Conservation (phyloP, 129 eudicot species). For the Flaveria sonorensis region DNA sequence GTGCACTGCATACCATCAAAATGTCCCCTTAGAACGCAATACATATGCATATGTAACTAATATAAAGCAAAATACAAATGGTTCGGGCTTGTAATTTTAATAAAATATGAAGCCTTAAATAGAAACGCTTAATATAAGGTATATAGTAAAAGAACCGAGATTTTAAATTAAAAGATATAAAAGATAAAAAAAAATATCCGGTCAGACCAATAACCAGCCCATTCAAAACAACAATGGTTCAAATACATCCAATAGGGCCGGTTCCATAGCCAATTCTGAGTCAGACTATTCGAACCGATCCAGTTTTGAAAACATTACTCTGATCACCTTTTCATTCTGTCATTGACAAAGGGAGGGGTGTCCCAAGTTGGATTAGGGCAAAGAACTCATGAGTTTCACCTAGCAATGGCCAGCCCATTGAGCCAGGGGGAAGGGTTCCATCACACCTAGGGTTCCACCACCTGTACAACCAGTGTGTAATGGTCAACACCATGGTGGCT, state of each 20-base stretch:
- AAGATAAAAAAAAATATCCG: too few species aligned
- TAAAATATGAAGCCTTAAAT: too few species aligned
- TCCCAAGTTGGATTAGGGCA: conserved; percentile 57
- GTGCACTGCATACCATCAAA: too few species aligned
- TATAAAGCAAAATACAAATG: too few species aligned
- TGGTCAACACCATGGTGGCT: conserved; percentile 31
- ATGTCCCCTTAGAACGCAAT: background rate
- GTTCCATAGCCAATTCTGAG: too few species aligned
- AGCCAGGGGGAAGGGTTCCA: conserved; percentile 88
- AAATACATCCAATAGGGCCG: too few species aligned
- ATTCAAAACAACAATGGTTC: background rate
- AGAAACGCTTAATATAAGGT: too few species aligned
- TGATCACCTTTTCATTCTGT: conserved; percentile 80
- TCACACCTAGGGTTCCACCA: conserved; percentile 87
- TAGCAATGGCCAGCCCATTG: conserved; percentile 92
- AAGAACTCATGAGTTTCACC: conserved; percentile 82
- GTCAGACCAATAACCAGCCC: background rate
- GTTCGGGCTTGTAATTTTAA: too few species aligned
- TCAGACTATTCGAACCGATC: too few species aligned
- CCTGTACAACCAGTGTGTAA: conserved; percentile 67
- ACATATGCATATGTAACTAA: background rate
- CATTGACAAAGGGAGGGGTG: conserved; percentile 73
- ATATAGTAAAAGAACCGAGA: too few species aligned
- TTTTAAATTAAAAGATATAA: too few species aligned
- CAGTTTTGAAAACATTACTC: too few species aligned